Conservation (phyloP, 2,329 filamentous ascomycete genomes). For the Camillea tinctor region DNA sequence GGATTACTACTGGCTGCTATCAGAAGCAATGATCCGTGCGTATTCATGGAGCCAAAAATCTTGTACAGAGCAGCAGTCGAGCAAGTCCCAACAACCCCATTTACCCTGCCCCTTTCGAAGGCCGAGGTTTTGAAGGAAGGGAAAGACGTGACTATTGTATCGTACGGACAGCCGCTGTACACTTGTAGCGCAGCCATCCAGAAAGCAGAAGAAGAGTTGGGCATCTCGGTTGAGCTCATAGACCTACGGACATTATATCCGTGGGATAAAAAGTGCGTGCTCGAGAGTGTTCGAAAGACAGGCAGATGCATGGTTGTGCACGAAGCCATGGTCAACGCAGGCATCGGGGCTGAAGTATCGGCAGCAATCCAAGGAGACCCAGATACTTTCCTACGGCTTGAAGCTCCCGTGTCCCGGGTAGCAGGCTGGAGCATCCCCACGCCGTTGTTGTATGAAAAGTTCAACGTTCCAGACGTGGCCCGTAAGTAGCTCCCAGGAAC, state of each 20-base stretch:
- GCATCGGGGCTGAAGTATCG: conserved; percentile 84
- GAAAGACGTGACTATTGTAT: conserved; percentile 77
- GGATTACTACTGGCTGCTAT: conserved; percentile 78
- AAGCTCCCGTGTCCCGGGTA: conserved; percentile 81
- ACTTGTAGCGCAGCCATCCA: conserved; percentile 75
- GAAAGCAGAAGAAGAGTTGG: conserved; percentile 72
- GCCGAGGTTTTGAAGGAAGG: conserved; percentile 82
- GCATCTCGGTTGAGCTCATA: conserved; percentile 78
- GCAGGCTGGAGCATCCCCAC: conserved; percentile 89
- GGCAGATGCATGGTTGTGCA: conserved; percentile 86
- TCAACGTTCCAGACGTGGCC: conserved; percentile 80
- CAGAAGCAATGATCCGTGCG: conserved; percentile 77
- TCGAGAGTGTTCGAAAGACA: conserved; percentile 83
- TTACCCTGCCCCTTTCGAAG: conserved; percentile 80
- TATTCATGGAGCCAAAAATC: conserved; percentile 95
- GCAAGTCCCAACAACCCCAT: conserved; percentile 79
- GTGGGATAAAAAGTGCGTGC: conserved; percentile 80
- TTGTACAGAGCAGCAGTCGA: conserved; percentile 89
- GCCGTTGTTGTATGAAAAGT: conserved; percentile 75
- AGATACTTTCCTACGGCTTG: conserved; percentile 74
- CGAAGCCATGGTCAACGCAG: conserved; percentile 87
- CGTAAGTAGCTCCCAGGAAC: conserved; percentile 58
- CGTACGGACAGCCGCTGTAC: conserved; percentile 88
- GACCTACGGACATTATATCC: conserved; percentile 87
- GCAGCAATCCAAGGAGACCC: conserved; percentile 79